A percentile compares a stretch with the other conserved stretches of the same genome.
phyloP scores from a whole-genome alignment of 2,329 filamentous ascomycete species.

The Botryosphaeria dothidea region DNA sequence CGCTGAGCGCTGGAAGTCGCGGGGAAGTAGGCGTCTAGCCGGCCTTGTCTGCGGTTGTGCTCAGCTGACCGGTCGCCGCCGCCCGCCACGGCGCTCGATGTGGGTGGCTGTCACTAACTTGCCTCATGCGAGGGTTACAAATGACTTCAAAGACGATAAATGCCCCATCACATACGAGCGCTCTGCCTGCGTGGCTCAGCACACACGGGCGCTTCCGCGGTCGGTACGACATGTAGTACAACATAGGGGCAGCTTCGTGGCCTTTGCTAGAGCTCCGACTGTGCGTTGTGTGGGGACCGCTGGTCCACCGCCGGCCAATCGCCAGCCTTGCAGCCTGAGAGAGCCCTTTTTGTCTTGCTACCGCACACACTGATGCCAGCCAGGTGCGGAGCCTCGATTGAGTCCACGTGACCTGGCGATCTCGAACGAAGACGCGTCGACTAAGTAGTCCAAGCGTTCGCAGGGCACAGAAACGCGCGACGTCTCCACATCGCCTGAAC shows the following conservation, averaged over 20 bases:
- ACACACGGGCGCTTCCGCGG: background rate
- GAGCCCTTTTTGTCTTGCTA: background rate
- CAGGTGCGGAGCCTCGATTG: too few species aligned
- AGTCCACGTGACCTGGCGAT: background rate
- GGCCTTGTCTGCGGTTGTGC: slow-evolving; percentile 11
- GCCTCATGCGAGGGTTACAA: slow-evolving; percentile 4
- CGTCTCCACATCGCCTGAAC: background rate
- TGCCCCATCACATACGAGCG: background rate
- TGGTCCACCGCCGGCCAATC: slow-evolving; percentile 9
- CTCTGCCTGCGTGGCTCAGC: background rate
- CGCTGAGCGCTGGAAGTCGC: slow-evolving; percentile 1
- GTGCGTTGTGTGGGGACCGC: too few species aligned
- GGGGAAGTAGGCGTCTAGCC: slow-evolving; percentile 13
- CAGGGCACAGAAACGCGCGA: background rate
- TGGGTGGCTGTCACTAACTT: background rate
- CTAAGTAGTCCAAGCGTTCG: background rate
- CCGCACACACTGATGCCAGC: too few species aligned
- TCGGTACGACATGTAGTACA: background rate
- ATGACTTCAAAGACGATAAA: background rate
- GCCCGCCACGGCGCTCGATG: slow-evolving; percentile 10
- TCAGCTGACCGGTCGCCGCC: background rate
- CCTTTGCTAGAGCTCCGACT: background rate
- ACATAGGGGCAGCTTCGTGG: slow-evolving; percentile 8
- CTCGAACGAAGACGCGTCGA: slow-evolving; percentile 2
- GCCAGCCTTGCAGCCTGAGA: background rate